Conservation (phyloP, 768 basidiomycete genomes). For the Leccinum ochraceum region DNA sequence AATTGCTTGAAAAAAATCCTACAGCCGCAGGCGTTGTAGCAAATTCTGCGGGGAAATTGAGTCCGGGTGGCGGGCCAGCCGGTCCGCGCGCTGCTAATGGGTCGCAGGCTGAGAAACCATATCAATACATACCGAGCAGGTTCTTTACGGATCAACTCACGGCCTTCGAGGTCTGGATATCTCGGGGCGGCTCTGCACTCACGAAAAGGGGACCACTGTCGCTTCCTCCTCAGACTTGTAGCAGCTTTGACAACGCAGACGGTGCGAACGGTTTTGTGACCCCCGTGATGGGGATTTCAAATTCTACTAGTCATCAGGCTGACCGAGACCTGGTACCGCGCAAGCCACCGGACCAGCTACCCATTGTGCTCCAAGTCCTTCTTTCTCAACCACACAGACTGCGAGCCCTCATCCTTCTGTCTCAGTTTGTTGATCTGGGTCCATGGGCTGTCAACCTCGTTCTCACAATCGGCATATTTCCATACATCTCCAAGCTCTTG, state of each 20-base stretch:
- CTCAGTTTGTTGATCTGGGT: constrained; percentile 96
- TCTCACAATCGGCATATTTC: constrained; percentile 96
- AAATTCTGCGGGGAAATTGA: constrained; percentile 20
- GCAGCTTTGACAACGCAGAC: constrained; percentile 29
- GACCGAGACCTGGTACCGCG: constrained; percentile 66
- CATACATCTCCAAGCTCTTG: constrained; percentile 94
- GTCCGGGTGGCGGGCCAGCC: constrained; percentile 10
- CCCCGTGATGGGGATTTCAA: constrained; percentile 18
- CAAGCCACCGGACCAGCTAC: constrained; percentile 95
- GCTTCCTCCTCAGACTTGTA: constrained; percentile 52
- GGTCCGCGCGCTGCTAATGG: constrained; percentile 26
- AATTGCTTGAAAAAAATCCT: constrained; percentile 56
- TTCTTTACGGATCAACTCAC: constrained; percentile 97
- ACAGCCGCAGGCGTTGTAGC: constrained; percentile 20
- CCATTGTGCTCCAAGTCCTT: constrained; percentile 96
- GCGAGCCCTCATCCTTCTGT: constrained; percentile 91
- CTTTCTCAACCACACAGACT: constrained; percentile 95
- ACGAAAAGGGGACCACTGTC: constrained; percentile 77
- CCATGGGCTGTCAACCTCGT: constrained; percentile 99
- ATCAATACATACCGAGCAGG: constrained; percentile 79
- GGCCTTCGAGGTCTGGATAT: constrained; percentile 98
- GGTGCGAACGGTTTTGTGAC: constrained; percentile 12
- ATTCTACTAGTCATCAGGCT: constrained; percentile 8
- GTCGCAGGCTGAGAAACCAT: constrained; percentile 46
- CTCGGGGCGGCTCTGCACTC: constrained; percentile 84